Percentiles rank a stretch among this genome's conserved stretches.
Evolutionary conservation across 2,329 filamentous ascomycete species (phyloP).

Genomic region (Teratosphaeria epicoccoides): DNA sequence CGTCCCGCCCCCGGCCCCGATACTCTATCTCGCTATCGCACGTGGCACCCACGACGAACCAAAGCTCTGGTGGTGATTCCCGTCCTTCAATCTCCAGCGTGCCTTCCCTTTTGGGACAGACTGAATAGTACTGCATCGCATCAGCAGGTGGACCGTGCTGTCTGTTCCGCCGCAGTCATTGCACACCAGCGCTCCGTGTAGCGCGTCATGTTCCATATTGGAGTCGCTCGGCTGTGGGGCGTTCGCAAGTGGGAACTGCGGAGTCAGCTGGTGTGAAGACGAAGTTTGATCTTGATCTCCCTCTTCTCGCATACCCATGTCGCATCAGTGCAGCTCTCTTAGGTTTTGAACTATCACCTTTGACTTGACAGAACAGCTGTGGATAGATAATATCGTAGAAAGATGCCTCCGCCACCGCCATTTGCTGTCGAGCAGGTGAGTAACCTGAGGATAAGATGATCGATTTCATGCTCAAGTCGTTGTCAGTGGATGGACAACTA

Average conservation of each 20-base stretch:
- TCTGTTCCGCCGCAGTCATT: too few species aligned
- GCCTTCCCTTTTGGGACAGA: background rate
- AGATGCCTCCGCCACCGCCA: slow-evolving; percentile 27
- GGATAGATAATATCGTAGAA: too few species aligned
- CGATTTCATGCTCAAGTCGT: background rate
- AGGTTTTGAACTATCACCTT: too few species aligned
- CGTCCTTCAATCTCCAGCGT: background rate
- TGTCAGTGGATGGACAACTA: slow-evolving; percentile 47
- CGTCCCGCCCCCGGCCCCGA: too few species aligned
- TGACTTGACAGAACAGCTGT: too few species aligned
- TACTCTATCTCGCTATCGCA: too few species aligned
- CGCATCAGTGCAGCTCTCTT: background rate
- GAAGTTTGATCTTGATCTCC: background rate
- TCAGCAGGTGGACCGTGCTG: too few species aligned
- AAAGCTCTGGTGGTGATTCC: background rate
- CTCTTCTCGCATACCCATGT: background rate
- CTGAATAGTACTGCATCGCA: too few species aligned
- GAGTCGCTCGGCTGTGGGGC: background rate
- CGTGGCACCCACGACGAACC: background rate
- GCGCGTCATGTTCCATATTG: too few species aligned
- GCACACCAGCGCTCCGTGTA: too few species aligned
- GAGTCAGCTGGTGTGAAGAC: background rate
- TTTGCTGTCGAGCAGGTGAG: slow-evolving; percentile 62
- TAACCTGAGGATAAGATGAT: background rate
- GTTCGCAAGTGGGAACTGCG: background rate